Evolutionary conservation across 257 asterid species (phyloP), one percentile per base, ranked within the genome.

Genomic region (Plantago major): DNA sequence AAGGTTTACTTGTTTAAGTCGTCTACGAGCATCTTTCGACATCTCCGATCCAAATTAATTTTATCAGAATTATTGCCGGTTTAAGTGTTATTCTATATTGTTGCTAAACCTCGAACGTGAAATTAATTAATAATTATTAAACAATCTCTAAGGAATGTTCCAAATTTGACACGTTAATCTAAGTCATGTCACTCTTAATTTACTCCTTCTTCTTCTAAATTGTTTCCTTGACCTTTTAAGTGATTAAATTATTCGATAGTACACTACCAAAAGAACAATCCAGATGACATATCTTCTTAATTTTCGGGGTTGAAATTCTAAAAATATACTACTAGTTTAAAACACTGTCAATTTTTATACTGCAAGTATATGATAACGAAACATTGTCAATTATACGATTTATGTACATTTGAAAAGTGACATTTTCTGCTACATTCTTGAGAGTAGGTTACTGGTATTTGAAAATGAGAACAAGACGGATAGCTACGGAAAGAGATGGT

Each of bases 11-110:
- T 47, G 17, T 54, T 33, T 2, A 33, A 33, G 40, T 63, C 70
- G 22, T 60, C 53, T 74, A 69, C 68, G 54, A 63, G 69, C 73
- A 66, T 66, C 64, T 68, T 58, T 74, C 73, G 60, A 70, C 69
- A 71, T 65, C 75, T 61, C 52, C 58, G 46, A 48, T 38, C 30
- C 37, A 52, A 5, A 19, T 22, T 48, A 15, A 14, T 19, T 52
- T 22, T 11, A 52, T 52, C 9, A 33, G 45, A 66, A 77, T 70
- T 62, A 77, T 73, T 69, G 65, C 38, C 47, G 53, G 17, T 58
- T 54, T 66, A 53, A 22, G 26, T 38, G 19, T 11, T 63, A 71
- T 22, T 67, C 58, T 57, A 75, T 65, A 63, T 49, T 50, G 58
- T 62, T 56, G 26, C 59, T 48, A 57, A 65, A 69, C 65, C 64